Evolutionary conservation across 331 rosid genomes (phyloP), one percentile per base, ranked within the genome.

Genomic region (Malus hybrid): DNA sequence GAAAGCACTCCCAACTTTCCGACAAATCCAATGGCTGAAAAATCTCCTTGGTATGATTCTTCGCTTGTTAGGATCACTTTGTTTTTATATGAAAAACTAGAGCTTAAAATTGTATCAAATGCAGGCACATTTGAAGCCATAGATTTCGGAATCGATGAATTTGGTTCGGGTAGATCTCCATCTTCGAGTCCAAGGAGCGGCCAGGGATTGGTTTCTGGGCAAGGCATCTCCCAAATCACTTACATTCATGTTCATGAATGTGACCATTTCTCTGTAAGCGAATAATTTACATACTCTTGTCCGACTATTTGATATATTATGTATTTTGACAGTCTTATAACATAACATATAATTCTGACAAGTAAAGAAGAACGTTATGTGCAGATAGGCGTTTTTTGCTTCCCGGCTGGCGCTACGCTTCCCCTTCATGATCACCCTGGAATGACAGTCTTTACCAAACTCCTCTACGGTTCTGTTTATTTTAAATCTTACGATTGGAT

Each of bases 391-490:
- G 82, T 89, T 76, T 91, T 91, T 75, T 89, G 93, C 75, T 34
- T 91, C 30, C 93, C 92, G 1, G 80, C 81, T 5, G 89, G 90
- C 7, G 84, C 42, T 26, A 70, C 30, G 14, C 53, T 88, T 78
- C 93, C 96, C 12, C 91, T 90, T 42, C 96, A 90, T 24, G 89
- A 90, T 77, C 96, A 85, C 78, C 90, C 87, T 0, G 84, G 77
- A 73, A 90, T 88, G 96, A 88, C 96, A 22, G 93, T 90, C 74
- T 78, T 90, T 2, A 85, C 84, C 82, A 90, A 90, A 75, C 70
- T 91, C 57, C 84, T 91, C 4, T 82, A 82, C 29, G 94, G 97
- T 18, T 81, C 90, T 6, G 44, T 85, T 13, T 22, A 84, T 67
- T 69, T 81, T 66, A 86, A 84, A 80, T 82, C 94, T 19, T 86